phyloP scores from a whole-genome alignment of 495 filamentous ascomycete genomes.

The Stereocaulon alpinum region DNA sequence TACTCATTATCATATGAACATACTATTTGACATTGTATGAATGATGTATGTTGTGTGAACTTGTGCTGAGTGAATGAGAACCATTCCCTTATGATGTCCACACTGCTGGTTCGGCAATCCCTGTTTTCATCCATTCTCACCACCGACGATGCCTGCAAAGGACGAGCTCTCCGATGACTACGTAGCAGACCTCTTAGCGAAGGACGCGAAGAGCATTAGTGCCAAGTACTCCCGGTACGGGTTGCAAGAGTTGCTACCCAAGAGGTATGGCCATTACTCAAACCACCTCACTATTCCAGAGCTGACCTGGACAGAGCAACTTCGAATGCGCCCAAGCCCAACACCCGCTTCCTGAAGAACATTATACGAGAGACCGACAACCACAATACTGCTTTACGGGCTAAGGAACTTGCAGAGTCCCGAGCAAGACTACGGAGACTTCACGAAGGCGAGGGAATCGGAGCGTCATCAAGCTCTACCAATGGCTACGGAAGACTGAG shows the following conservation, averaged over 20 bases:
- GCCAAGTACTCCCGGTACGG: constrained; percentile 64
- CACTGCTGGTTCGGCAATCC: neutral
- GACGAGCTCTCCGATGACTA: constrained; percentile 47
- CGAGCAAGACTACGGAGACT: constrained; percentile 47
- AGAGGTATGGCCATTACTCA: constrained; percentile 40
- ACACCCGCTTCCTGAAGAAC: constrained; percentile 78
- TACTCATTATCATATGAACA: neutral
- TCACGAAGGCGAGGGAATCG: constrained; percentile 29
- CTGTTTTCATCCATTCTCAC: neutral
- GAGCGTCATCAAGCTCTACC: constrained; percentile 13
- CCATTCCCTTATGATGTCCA: neutral
- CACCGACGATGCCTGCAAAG: constrained; percentile 23
- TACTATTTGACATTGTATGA: neutral
- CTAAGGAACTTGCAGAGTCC: constrained; percentile 63
- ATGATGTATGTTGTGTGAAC: neutral
- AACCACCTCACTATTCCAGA: constrained; percentile 9
- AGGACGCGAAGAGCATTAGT: constrained; percentile 61
- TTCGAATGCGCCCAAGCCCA: constrained; percentile 70
- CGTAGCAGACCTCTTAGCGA: constrained; percentile 60
- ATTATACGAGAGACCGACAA: constrained; percentile 80
- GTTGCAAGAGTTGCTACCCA: constrained; percentile 56
- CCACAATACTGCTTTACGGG: constrained; percentile 80
- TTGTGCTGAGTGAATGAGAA: neutral
- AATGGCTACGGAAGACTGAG: constrained; percentile 4
- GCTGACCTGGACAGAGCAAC: constrained; percentile 33